These are phyloP conservation scores for Phlebiopsis gigantea DNA, from an alignment of 768 basidiomycete genomes.

Conservation along the genomic window DNA sequence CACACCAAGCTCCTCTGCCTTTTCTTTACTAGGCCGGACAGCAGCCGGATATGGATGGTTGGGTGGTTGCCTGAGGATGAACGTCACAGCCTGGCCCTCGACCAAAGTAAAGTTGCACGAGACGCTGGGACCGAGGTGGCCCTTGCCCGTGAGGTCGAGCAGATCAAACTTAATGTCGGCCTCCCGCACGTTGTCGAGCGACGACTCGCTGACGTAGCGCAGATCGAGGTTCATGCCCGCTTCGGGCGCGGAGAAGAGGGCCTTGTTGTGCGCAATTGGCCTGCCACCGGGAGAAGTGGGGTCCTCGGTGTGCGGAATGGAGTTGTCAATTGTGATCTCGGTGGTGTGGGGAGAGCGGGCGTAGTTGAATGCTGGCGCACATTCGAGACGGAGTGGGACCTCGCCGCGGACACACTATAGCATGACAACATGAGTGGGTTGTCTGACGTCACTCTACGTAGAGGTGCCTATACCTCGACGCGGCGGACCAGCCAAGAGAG, in stretches of 20 bases:
- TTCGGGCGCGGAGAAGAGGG: constrained; percentile 46
- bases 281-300: constrained; percentile 18
- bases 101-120: constrained; percentile 52
- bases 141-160: constrained; percentile 63
- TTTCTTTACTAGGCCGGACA: constrained; percentile 31
- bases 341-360: constrained; percentile 73
- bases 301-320: constrained; percentile 25
- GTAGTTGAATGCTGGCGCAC: constrained; percentile 96
- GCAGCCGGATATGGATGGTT: constrained; percentile 25
- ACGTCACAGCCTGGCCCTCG: constrained; percentile 91
- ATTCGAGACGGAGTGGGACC: constrained; percentile 79
- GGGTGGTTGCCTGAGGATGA: constrained; percentile 73
- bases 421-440: constrained; percentile 7
- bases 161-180: constrained; percentile 55
- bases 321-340: constrained; percentile 44
- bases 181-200: constrained; percentile 40
- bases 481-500: constrained; percentile 83
- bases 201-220: constrained; percentile 62
- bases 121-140: constrained; percentile 69
- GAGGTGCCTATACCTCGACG: constrained; percentile 49
- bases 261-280: constrained; percentile 44
- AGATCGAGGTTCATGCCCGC: constrained; percentile 62
- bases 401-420: constrained; percentile 69
- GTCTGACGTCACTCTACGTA: background rate
- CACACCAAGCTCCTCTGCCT: constrained; percentile 41